Base-by-base conservation (phyloP, 2,329 filamentous ascomycete genomes). In the Phoma herbarum region DNA sequence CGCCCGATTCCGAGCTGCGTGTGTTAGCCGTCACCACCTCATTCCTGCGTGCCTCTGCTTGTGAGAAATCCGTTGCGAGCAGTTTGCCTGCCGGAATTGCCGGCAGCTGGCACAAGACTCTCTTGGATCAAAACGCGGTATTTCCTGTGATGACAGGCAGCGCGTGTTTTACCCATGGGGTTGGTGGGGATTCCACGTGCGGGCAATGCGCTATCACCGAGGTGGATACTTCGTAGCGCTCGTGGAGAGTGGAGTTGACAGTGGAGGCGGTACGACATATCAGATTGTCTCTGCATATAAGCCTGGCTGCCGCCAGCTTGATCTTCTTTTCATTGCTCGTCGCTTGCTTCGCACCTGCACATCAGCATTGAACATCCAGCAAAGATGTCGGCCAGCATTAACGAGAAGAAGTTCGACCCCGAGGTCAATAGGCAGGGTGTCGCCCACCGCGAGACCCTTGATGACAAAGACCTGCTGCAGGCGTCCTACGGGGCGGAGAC, bases 401-500 rank as follows among this genome's bases (percentile, higher is more conserved):
- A 47, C 23, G 58, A 58, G 18, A 51, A 52, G 35, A 61, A 59
- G 41, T 10, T 23, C 12, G 59, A 57, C 22, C 25, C 52, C 22
- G 62, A 60, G 33, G 22, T 53, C 29, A 46, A 63, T 11, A 57
- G 61, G 50, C 52, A 62, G 29, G 61, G 61, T 14, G 51, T 62
- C 31, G 43, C 49, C 8, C 54, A 62, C 7, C 52, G 61, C n/a
- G 67, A 70, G 58, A 45, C 68, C 10, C 50, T 71, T 20, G 59
- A 44, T 31, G 67, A 72, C 53, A 63, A 65, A 28, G 62, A 69
- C 4, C 52, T 69, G 37, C 59, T 71, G 66, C 61, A 42, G 28
- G 62, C 70, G 65, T 84, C 85, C 62, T 82, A 85, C 61, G 81
- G 84, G 59, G 86, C 84, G 6, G 86, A 88, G 76, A 81, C 79